Conservation (phyloP, 2,329 filamentous ascomycete genomes). For the Paraconiothyrium sp. region DNA sequence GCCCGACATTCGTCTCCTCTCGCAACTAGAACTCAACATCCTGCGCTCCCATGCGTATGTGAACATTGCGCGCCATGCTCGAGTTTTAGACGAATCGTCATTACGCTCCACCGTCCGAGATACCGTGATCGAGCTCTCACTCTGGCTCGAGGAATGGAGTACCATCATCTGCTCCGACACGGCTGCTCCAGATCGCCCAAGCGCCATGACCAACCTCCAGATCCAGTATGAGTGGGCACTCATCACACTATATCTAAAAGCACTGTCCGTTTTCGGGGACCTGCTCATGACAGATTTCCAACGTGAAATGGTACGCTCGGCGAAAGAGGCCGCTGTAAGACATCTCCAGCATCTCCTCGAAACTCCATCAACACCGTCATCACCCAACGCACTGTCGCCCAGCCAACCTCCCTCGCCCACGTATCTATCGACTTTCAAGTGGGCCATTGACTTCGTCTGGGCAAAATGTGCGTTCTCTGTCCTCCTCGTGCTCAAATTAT, state of each 20-base stretch:
- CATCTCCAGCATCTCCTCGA: slow-evolving; percentile 61
- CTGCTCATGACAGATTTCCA: slow-evolving; percentile 62
- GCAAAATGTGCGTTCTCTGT: slow-evolving; percentile 68
- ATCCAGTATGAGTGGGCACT: slow-evolving; percentile 65
- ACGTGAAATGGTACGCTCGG: slow-evolving; percentile 58
- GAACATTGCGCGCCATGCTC: slow-evolving; percentile 26
- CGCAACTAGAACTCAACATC: slow-evolving; percentile 62
- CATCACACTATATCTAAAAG: slow-evolving; percentile 63
- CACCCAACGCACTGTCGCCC: slow-evolving; percentile 33
- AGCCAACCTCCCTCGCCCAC: slow-evolving; percentile 20
- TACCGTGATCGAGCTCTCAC: slow-evolving; percentile 37
- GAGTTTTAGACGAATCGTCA: slow-evolving; percentile 28
- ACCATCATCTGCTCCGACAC: slow-evolving; percentile 33
- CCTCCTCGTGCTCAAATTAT: slow-evolving; percentile 63
- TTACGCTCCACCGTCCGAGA: slow-evolving; percentile 33
- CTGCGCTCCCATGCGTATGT: slow-evolving; percentile 47
- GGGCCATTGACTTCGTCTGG: slow-evolving; percentile 68
- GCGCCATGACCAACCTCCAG: slow-evolving; percentile 56
- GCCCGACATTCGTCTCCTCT: slow-evolving; percentile 62
- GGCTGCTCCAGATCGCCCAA: slow-evolving; percentile 21
- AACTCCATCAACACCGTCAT: slow-evolving; percentile 27
- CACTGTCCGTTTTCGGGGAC: slow-evolving; percentile 59
- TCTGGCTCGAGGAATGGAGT: slow-evolving; percentile 56
- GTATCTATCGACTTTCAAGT: slow-evolving; percentile 63
- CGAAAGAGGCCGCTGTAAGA: slow-evolving; percentile 61